A percentile compares a stretch with the other conserved stretches of the same genome.
Evolutionary conservation across 2,329 filamentous ascomycete species (phyloP).

Genomic region (Graphiopsis chlorocephala): DNA sequence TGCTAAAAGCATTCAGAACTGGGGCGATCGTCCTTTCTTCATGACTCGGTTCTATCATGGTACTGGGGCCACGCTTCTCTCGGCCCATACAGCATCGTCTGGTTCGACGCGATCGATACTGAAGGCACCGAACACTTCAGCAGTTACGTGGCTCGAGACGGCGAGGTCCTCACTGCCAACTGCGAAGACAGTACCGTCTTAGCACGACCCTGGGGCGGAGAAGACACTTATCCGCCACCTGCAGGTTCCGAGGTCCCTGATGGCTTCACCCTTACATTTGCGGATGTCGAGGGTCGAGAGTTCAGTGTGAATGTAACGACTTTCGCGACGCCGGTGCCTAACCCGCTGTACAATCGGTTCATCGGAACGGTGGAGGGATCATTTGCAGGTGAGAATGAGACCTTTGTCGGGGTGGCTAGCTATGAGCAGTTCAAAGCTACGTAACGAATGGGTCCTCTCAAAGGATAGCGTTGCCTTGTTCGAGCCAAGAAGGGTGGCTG

Average conservation of each 20-base stretch:
- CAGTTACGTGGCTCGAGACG: conserved; percentile 11
- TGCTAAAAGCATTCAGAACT: conserved; percentile 34
- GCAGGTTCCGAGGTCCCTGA: background rate
- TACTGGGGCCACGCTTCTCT: conserved; percentile 48
- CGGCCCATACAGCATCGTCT: conserved; percentile 45
- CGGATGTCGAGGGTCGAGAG: conserved; percentile 11
- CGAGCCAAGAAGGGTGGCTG: background rate
- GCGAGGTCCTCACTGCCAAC: background rate
- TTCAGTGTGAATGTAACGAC: conserved; percentile 12
- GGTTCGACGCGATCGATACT: conserved; percentile 35
- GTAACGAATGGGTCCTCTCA: background rate
- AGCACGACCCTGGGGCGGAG: conserved; percentile 9
- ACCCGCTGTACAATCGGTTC: background rate
- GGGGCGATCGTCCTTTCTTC: conserved; percentile 40
- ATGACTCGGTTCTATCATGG: background rate
- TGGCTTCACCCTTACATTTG: conserved; percentile 12
- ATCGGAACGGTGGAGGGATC: background rate
- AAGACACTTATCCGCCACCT: conserved; percentile 6
- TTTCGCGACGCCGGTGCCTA: background rate
- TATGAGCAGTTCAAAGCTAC: background rate
- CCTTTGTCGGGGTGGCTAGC: background rate
- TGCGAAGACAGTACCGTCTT: conserved; percentile 1
- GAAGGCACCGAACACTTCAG: background rate
- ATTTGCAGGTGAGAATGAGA: background rate
- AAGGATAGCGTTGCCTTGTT: background rate